These are phyloP conservation scores for Cercospora sp. DNA, from an alignment of 2,329 filamentous ascomycete species.

Conservation along the genomic window DNA sequence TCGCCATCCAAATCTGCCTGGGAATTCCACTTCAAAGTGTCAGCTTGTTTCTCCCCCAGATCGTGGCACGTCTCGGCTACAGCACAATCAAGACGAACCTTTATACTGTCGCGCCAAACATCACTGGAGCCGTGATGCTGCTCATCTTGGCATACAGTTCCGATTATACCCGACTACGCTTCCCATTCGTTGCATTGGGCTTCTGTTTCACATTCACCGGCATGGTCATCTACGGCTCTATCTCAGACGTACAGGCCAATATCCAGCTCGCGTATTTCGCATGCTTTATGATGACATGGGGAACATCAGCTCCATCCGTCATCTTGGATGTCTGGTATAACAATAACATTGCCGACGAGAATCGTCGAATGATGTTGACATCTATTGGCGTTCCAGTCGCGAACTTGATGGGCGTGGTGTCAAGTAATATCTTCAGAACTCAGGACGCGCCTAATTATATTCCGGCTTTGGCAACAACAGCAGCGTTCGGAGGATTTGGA, in stretches of 20 bases:
- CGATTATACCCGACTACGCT: conserved; percentile 66
- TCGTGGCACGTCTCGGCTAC: conserved; percentile 56
- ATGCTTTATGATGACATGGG: conserved; percentile 80
- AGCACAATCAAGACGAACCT: conserved; percentile 69
- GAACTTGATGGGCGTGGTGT: conserved; percentile 73
- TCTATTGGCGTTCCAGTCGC: conserved; percentile 72
- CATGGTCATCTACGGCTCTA: conserved; percentile 75
- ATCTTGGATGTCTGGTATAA: conserved; percentile 72
- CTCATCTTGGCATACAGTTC: conserved; percentile 71
- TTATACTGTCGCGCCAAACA: conserved; percentile 79
- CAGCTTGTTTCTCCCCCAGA: conserved; percentile 60
- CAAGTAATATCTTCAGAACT: conserved; percentile 66
- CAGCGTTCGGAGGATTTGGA: conserved; percentile 63
- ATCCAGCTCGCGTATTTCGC: conserved; percentile 72
- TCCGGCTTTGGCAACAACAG: conserved; percentile 65
- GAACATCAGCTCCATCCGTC: conserved; percentile 72
- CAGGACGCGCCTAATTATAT: conserved; percentile 67
- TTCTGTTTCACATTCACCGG: conserved; percentile 74
- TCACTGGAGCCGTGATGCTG: conserved; percentile 71
- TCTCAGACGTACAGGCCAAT: conserved; percentile 58
- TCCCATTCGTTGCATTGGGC: conserved; percentile 72
- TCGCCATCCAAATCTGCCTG: conserved; percentile 60
- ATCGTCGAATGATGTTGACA: conserved; percentile 68
- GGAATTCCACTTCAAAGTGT: conserved; percentile 61
- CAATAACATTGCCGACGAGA: conserved; percentile 79